Base-by-base conservation (phyloP, 1,284 basidiomycete species). In the Grifola frondosa region DNA sequence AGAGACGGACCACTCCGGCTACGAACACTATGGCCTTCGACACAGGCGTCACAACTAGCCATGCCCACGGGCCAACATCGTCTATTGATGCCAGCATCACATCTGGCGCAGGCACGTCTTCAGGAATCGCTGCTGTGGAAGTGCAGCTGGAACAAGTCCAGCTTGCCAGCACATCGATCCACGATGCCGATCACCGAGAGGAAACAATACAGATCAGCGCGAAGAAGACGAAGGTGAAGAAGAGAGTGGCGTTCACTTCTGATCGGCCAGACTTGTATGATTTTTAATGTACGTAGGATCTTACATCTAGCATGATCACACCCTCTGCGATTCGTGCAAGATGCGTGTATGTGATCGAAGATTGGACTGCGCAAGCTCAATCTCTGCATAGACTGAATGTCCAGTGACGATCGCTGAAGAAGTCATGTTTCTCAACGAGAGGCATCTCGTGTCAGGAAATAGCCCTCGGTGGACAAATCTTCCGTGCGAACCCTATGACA, bases 1-100 rank as follows among this genome's bases (percentile, higher is more conserved):
- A 97, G 64, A 74, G 94, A 47, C 73, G 89, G 48, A 94, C 90
- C 10, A 80, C 73, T 3, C 73, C 80, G 11, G 66, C 70, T n/a
- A 43, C 64, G 13, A 66, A 48, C 28, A 46, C 54, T 4, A 55
- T 52, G n/a, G 48, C 50, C 17, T 31, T 59, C 40, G 62, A 64
- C 36, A 55, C 48, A 13, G 54, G 42, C 10, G 42, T 11, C 20
- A 51, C 37, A 40, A 42, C 48, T 19, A 29, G 34, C 28, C 54
- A 44, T 28, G 29, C 33, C 4, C 50, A 57, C 37, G 20, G 7
- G 13, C 40, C 37, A n/a, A 36, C 22, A 5, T 0, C 28, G 12
- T 21, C 32, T 4, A 20, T 24, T 22, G 15, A 22, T 17, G 32
- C n/a, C n/a, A 15, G 19, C 21, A 37, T 12, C 2, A 31, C 36